These are phyloP conservation scores for Pseudozyma hubeiensis DNA, from an alignment of 1,284 basidiomycete species.

Conservation along the genomic window DNA sequence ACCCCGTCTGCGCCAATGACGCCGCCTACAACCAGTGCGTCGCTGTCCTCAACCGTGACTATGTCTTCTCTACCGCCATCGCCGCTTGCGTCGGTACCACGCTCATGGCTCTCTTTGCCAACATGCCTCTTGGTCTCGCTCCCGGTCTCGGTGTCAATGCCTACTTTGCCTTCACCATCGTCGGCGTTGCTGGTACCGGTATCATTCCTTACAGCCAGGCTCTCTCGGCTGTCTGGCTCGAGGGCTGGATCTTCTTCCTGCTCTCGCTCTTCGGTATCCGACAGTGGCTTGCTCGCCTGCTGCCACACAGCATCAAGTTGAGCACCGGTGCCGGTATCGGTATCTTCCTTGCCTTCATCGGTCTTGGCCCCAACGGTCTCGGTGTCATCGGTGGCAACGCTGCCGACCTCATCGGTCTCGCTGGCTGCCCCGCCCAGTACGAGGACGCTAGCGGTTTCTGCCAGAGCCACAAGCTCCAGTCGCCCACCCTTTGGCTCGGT, in stretches of 20 bases:
- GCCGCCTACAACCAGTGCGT: conserved; percentile 72
- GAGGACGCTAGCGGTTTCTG: conserved; percentile 74
- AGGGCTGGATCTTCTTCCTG: conserved; percentile 84
- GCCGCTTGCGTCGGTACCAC: conserved; percentile 80
- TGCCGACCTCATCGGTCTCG: conserved; percentile 81
- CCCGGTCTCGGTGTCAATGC: conserved; percentile 76
- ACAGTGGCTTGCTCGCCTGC: conserved; percentile 87
- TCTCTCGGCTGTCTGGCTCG: conserved; percentile 80
- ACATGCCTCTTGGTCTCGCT: conserved; percentile 80
- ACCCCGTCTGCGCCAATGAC: conserved; percentile 72
- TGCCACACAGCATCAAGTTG: conserved; percentile 86
- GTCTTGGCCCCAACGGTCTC: conserved; percentile 76
- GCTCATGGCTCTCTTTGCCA: conserved; percentile 85
- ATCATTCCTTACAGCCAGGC: conserved; percentile 83
- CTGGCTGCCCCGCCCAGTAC: conserved; percentile 74
- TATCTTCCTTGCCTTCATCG: conserved; percentile 74
- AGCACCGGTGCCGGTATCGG: conserved; percentile 88
- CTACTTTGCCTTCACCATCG: conserved; percentile 89
- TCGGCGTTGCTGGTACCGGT: conserved; percentile 83
- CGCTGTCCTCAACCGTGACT: conserved; percentile 56
- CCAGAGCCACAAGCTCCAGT: conserved; percentile 76
- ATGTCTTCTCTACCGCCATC: conserved; percentile 76
- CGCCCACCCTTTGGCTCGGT: conserved; percentile 87
- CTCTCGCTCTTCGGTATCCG: conserved; percentile 85
- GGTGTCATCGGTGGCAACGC: conserved; percentile 81